These are phyloP conservation scores for Elsinoe australis DNA, from an alignment of 2,329 filamentous ascomycete species.

Conservation along the genomic window DNA sequence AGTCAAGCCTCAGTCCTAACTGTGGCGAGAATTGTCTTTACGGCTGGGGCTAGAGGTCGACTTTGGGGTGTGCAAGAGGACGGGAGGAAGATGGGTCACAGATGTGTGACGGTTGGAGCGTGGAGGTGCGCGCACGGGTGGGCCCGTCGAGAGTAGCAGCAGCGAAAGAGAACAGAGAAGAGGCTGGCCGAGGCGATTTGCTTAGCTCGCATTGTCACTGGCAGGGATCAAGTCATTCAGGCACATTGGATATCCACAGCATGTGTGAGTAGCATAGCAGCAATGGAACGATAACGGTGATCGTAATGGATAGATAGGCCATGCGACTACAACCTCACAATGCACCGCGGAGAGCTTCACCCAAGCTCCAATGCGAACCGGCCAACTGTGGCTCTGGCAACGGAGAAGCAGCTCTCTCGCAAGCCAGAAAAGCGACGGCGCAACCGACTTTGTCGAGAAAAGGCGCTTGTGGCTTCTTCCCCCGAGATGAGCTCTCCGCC, in stretches of 20 bases:
- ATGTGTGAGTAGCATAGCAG: no score
- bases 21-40: constrained; percentile 4
- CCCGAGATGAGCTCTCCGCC: constrained; percentile 3
- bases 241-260: no score
- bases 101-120: constrained; percentile 7
- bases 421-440: background rate
- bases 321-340: background rate
- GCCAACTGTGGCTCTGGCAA: background rate
- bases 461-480: no score
- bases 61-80: constrained; percentile 1
- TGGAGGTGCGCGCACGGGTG: no score
- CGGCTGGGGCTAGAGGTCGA: no score
- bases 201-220: no score
- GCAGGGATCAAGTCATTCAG: no score
- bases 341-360: background rate
- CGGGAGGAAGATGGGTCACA: background rate
- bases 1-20: constrained; percentile 5
- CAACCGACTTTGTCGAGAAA: no score
- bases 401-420: background rate
- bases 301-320: no score
- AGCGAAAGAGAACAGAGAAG: background rate
- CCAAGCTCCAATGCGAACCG: background rate
- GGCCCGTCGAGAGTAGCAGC: no score
- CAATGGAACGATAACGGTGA: no score
- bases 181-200: background rate